These are phyloP conservation scores for Asparagopsis taxiformis DNA, from an alignment of 31 red algal genomes.

Conservation along the genomic window DNA sequence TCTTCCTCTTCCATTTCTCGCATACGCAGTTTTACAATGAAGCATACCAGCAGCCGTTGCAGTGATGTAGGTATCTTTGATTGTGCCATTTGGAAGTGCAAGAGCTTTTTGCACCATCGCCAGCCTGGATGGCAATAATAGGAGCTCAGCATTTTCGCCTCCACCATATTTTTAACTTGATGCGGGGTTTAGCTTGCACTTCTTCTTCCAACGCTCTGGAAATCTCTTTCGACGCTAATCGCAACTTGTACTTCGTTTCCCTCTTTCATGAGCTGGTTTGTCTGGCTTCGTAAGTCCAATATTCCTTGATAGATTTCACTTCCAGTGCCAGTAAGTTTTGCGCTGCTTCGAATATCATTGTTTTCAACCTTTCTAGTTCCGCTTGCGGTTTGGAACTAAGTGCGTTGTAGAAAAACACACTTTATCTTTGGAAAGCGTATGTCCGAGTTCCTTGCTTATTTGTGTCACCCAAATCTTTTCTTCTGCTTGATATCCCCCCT, in stretches of 20 bases:
- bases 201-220: background rate
- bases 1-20: background rate
- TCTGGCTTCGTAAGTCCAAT: background rate
- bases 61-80: background rate
- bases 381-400: background rate
- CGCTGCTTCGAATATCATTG: background rate
- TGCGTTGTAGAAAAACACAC: conserved; percentile 16
- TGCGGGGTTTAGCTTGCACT: background rate
- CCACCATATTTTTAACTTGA: background rate
- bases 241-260: background rate
- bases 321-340: conserved; percentile 7
- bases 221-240: background rate
- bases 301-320: background rate
- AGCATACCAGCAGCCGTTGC: background rate
- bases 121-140: background rate
- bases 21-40: background rate
- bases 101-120: background rate
- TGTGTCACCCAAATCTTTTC: background rate
- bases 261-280: background rate
- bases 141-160: background rate
- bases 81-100: background rate
- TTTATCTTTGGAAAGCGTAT: background rate
- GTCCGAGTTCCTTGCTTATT: background rate
- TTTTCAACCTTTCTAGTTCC: background rate
- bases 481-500: background rate